These are phyloP conservation scores for Tilletia indica DNA, from an alignment of 1,284 basidiomycete species.

Conservation along the genomic window DNA sequence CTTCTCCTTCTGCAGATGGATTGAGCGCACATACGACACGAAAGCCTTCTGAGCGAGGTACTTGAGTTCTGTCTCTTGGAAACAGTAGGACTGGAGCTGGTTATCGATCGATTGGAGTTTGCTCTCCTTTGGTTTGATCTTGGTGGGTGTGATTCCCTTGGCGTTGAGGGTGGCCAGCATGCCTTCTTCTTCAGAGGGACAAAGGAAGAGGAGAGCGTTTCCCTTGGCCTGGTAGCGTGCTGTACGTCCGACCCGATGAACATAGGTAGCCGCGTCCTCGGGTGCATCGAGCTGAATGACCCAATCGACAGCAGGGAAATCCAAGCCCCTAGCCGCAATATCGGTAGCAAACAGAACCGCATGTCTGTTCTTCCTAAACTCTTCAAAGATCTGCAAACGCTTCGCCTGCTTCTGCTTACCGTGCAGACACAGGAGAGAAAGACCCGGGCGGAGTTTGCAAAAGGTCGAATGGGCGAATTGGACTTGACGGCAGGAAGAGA, in stretches of 20 bases:
- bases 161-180: conserved; percentile 72
- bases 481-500: conserved; percentile 87
- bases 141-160: conserved; percentile 68
- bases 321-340: conserved; percentile 90
- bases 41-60: conserved; percentile 96
- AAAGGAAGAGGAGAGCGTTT: conserved; percentile 76
- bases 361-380: conserved; percentile 47
- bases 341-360: conserved; percentile 67
- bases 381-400: conserved; percentile 62
- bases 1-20: conserved; percentile 93
- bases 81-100: conserved; percentile 86
- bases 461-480: conserved; percentile 92
- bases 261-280: conserved; percentile 96
- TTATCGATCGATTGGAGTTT: conserved; percentile 83
- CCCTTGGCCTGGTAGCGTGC: conserved; percentile 89
- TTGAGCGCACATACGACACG: conserved; percentile 89
- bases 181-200: conserved; percentile 82
- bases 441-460: conserved; percentile 88
- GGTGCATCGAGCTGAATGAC: conserved; percentile 96
- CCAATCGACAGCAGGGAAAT: conserved; percentile 97
- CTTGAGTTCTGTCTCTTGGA: conserved; percentile 95
- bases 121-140: conserved; percentile 86
- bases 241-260: conserved; percentile 93
- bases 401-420: conserved; percentile 95
- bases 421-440: conserved; percentile 85